Evolutionary conservation across 108 stramenopile species (phyloP), one percentile per base, ranked within the genome.

Genomic region (Conticribra guillardii): DNA sequence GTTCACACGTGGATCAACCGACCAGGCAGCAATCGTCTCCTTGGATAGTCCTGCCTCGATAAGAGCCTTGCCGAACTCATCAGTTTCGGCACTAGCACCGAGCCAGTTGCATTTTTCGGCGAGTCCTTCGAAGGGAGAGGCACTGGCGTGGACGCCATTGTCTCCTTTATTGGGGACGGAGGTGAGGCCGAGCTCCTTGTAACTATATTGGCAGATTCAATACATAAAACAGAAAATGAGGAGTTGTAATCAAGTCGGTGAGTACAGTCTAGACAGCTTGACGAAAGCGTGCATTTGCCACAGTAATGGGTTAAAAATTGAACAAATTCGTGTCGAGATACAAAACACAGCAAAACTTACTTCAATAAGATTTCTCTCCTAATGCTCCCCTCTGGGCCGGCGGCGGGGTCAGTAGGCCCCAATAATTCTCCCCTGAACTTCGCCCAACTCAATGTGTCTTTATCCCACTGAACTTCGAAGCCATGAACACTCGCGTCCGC

Each of bases 61-160:
- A 22, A 93, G 65, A 1, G 91, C 85, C 34, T 86, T 87, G 16
- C 92, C 96, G 72, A 95, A 93, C 3, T 62, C 8, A 73, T 93
- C 91, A 19, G 77, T 82, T 32, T 88, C 86, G 31, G 86, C 45
- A 29, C 64, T 58, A 7, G 74, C 64, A 27, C 86, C 85, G 2
- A 91, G 78, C 93, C 93, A 94, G 54, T 91, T 91, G 44, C 80
- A 76, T 64, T 91, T 88, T 70, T 98, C 97, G 3, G 95, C 95
- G 15, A 95, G 74, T 14, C 94, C 96, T 77, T 98, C 97, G 44
- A 96, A 94, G 26, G 97, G 94, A 72, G 84, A 86, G 2, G 97
- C 97, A 51, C 76, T 80, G 0, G 95, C 96, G 67, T 96, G 97
- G 37, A 98, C 96, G 46, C 95, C 93, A 76, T 97, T 97, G 81